phyloP scores from a whole-genome alignment of 2,329 filamentous ascomycete species.

The Exophiala sp. region DNA sequence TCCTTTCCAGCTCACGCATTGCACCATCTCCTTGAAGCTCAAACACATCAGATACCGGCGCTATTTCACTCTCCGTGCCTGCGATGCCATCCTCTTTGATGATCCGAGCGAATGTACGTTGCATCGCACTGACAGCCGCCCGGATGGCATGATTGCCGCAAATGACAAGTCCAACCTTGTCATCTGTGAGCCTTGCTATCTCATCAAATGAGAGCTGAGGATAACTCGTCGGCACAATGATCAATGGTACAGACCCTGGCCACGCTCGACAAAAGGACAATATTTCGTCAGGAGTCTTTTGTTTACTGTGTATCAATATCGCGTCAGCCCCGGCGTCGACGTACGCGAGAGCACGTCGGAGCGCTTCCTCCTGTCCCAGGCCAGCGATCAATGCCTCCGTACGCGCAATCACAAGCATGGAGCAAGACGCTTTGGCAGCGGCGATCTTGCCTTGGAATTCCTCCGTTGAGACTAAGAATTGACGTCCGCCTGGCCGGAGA shows the following conservation, averaged over 20 bases:
- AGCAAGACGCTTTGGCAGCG: conserved; percentile 9
- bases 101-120: conserved; percentile 5
- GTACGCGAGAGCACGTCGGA: conserved; percentile 6
- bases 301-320: conserved; percentile 18
- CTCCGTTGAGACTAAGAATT: conserved; percentile 6
- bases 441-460: conserved; percentile 19
- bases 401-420: conserved; percentile 13
- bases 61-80: conserved; percentile 13
- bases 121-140: conserved; percentile 3
- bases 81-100: conserved; percentile 7
- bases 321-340: conserved; percentile 16
- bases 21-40: conserved; percentile 12
- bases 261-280: conserved; percentile 15
- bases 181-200: not conserved
- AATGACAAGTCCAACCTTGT: conserved; percentile 16
- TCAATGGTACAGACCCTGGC: conserved; percentile 11
- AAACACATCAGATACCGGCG: conserved; percentile 11
- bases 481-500: conserved; percentile 4
- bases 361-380: conserved; percentile 9
- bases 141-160: conserved; percentile 16
- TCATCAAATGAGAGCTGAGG: conserved; percentile 13
- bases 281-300: conserved; percentile 15
- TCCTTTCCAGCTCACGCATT: conserved; percentile 12
- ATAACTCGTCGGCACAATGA: conserved; percentile 18
- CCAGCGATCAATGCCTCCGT: conserved; percentile 18